These are phyloP conservation scores for Uronychia setigera DNA, from an alignment of 73 alveolate genomes.

Conservation along the genomic window DNA sequence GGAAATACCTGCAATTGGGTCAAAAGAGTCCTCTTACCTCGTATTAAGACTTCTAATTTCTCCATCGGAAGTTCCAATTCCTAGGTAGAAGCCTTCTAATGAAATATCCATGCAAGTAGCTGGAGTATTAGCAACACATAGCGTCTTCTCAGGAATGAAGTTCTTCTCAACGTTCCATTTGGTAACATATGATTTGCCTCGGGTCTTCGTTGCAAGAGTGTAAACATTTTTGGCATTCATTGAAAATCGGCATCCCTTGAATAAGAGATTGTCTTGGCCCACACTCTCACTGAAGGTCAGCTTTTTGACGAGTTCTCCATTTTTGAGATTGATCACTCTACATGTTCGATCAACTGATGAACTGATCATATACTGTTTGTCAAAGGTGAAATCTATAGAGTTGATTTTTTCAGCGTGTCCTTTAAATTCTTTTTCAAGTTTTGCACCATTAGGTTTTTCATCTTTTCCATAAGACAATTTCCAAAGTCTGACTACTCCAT, in stretches of 20 bases:
- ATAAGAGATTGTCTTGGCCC: conserved; percentile 16
- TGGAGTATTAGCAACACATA: conserved; percentile 6
- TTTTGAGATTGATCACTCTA: conserved; percentile 1
- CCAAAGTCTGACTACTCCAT: conserved; percentile 13
- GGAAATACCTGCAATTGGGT: conserved; percentile 14
- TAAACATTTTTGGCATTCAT: conserved; percentile 16
- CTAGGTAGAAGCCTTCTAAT: conserved; percentile 42
- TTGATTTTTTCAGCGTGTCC: conserved; percentile 20
- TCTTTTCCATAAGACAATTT: conserved; percentile 1
- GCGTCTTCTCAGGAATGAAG: conserved; percentile 20
- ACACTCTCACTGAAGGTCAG: conserved; percentile 30
- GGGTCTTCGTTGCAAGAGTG: conserved; percentile 27
- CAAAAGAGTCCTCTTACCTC: not conserved
- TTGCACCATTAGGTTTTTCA: not conserved
- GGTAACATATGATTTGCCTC: conserved; percentile 31
- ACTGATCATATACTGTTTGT: conserved; percentile 19
- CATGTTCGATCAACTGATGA: conserved; percentile 28
- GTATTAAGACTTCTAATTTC: conserved; percentile 21
- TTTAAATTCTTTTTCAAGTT: not conserved
- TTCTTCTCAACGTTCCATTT: conserved; percentile 32
- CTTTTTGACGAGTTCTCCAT: conserved; percentile 3
- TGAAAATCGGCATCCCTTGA: conserved; percentile 33
- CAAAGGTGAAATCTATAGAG: conserved; percentile 30
- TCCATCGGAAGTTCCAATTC: conserved; percentile 39
- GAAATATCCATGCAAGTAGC: conserved; percentile 4